Evolutionary conservation across 179 eudicot species (phyloP), one percentile per base, ranked within the genome.

Genomic region (Carnegiea gigantea): DNA sequence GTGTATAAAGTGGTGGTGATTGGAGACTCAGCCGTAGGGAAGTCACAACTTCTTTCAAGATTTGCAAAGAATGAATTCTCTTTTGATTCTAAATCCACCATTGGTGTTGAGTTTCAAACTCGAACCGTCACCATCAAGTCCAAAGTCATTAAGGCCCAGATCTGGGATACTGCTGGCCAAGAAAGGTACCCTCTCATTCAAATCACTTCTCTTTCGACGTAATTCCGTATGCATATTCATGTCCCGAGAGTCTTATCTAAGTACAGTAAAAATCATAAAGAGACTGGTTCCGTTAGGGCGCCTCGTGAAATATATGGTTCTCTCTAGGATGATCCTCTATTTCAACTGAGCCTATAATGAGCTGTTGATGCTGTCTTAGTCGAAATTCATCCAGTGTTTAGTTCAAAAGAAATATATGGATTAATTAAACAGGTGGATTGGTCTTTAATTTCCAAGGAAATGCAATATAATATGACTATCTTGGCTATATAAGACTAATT

Each of bases 91-190:
- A 94, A 94, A 79, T 90, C 98, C 33, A 94, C 97, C 23, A 94
- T 94, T 68, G 98, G 98, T 12, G 98, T 94, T 20, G 98, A 94
- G 85, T 94, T 94, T 62, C 98, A 94, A 84, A 94, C 94, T 57
- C 87, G 98, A 0, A 94, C 98, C 20, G 82, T 93, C 20, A 79
- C 85, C 49, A 87, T 94, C 30, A 85, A 88, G 7, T 88, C 92
- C 76, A 94, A 94, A 82, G 84, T 90, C 77, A 85, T 94, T 85
- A 94, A 94, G 87, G 98, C 98, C 73, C 98, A 94, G 97, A 93
- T 94, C 95, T 94, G 97, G 97, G 98, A 94, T 84, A 93, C 97
- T 46, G 97, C 97, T 81, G 95, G 98, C 82, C 97, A 93, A 85
- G 95, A 94, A 86, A 93, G 95, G 95, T 92, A 21, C 43, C 30